phyloP scores from a whole-genome alignment of 179 eudicot genomes.

The Amaranthus tricolor region DNA sequence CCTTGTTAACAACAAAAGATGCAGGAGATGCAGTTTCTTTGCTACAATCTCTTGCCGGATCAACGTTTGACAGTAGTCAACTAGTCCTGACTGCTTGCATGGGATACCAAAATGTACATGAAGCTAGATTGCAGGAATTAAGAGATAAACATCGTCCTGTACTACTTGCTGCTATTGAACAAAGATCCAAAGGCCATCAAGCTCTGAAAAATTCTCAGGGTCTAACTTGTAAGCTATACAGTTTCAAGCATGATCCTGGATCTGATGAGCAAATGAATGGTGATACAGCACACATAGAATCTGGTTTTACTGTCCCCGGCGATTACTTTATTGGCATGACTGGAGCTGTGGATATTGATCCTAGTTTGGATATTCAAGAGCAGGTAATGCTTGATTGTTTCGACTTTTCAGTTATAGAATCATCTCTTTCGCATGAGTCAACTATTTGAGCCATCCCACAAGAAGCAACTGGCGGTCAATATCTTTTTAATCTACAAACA shows the following conservation, averaged over 20 bases:
- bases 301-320: conserved; percentile 49
- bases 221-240: conserved; percentile 70
- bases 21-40: conserved; percentile 99
- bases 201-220: conserved; percentile 68
- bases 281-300: conserved; percentile 40
- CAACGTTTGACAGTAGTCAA: conserved; percentile 99
- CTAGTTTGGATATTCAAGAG: conserved; percentile 79
- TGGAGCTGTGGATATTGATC: conserved; percentile 52
- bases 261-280: conserved; percentile 52
- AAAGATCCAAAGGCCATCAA: conserved; percentile 75
- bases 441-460: neutral
- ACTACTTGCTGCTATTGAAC: conserved; percentile 65
- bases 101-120: conserved; percentile 92
- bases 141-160: conserved; percentile 79
- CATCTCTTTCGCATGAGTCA: neutral
- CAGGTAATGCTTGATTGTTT: conserved; percentile 55
- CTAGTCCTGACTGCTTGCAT: conserved; percentile 96
- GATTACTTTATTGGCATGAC: conserved; percentile 37
- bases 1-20: conserved; percentile 95
- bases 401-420: neutral
- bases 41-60: conserved; percentile 92
- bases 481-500: neutral
- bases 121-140: conserved; percentile 62
- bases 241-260: conserved; percentile 60
- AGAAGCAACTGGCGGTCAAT: too few species aligned